These are phyloP conservation scores for Gaeumannomyces sp. DNA, from an alignment of 2,329 filamentous ascomycete genomes.

Conservation along the genomic window DNA sequence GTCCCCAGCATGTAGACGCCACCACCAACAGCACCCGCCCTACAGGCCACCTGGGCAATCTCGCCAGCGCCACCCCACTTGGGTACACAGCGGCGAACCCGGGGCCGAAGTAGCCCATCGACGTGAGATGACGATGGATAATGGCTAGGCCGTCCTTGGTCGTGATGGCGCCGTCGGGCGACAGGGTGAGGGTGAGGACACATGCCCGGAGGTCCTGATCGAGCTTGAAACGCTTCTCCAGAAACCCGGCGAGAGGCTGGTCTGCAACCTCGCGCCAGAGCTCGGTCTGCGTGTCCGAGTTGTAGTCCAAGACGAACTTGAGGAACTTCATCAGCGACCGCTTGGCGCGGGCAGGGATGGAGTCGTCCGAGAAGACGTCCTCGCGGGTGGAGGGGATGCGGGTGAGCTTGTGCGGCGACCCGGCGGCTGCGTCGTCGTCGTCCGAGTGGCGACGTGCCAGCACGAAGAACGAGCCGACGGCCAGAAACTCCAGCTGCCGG, in stretches of 20 bases:
- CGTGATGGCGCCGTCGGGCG: constrained; percentile 51
- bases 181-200: constrained; percentile 64
- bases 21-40: constrained; percentile 84
- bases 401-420: constrained; percentile 35
- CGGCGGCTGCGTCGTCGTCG: background rate
- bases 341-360: constrained; percentile 74
- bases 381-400: constrained; percentile 85
- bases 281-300: constrained; percentile 45
- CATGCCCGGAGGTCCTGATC: constrained; percentile 61
- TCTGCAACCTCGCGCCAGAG: constrained; percentile 53
- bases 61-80: constrained; percentile 92
- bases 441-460: constrained; percentile 35
- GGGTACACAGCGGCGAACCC: constrained; percentile 82
- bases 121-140: constrained; percentile 74
- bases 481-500: constrained; percentile 85
- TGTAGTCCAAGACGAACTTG: constrained; percentile 73
- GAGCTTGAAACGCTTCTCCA: constrained; percentile 57
- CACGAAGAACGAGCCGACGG: constrained; percentile 89
- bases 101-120: constrained; percentile 80
- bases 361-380: constrained; percentile 77
- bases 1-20: constrained; percentile 82
- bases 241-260: constrained; percentile 49
- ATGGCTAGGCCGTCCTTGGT: constrained; percentile 62
- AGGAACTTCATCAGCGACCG: constrained; percentile 88
- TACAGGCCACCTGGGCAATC: constrained; percentile 84